These are phyloP conservation scores for Mentha longifolia DNA, from an alignment of 257 asterid species.

Conservation along the genomic window DNA sequence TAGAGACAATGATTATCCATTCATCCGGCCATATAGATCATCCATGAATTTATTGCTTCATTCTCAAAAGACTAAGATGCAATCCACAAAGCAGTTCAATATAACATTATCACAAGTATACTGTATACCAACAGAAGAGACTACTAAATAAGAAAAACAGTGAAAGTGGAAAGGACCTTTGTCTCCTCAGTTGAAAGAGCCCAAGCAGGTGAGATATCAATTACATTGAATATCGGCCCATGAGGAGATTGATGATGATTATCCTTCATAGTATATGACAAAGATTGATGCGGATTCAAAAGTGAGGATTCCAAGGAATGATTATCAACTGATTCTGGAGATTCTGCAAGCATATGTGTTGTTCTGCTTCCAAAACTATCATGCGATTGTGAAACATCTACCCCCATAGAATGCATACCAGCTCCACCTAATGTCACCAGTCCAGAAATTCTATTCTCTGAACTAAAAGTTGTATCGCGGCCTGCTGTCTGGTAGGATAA, in stretches of 20 bases:
- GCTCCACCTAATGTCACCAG: conserved; percentile 36
- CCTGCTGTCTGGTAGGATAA: conserved; percentile 46
- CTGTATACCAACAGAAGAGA: background rate
- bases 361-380: conserved; percentile 78
- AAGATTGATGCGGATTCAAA: conserved; percentile 48
- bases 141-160: conserved; percentile 13
- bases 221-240: conserved; percentile 63
- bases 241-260: conserved; percentile 38
- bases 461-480: conserved; percentile 40
- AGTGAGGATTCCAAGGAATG: conserved; percentile 50
- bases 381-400: conserved; percentile 60
- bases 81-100: conserved; percentile 2
- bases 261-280: conserved; percentile 40
- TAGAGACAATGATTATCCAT: background rate
- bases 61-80: conserved; percentile 27
- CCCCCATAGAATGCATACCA: conserved; percentile 40
- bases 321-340: conserved; percentile 60
- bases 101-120: conserved; percentile 2
- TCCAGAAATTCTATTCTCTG: conserved; percentile 49
- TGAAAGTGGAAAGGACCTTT: conserved; percentile 58
- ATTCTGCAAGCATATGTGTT: conserved; percentile 52
- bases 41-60: conserved; percentile 19
- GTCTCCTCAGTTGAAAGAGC: conserved; percentile 84
- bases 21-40: background rate
- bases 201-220: conserved; percentile 82